These are phyloP conservation scores for Malus domestica DNA, from an alignment of 306 rosid genomes.

Conservation along the genomic window DNA sequence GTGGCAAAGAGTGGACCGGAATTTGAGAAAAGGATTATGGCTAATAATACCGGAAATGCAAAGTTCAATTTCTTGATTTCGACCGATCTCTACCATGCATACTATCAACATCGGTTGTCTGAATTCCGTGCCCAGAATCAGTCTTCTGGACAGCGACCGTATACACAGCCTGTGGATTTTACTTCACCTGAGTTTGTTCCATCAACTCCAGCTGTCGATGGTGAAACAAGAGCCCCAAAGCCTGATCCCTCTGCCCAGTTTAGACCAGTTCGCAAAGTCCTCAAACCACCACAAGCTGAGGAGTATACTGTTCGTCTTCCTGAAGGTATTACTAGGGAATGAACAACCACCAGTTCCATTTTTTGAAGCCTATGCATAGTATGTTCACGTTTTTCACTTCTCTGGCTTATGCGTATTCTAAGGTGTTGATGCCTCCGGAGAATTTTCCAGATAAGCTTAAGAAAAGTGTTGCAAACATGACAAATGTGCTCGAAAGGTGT, in stretches of 20 bases:
- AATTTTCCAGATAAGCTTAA: conserved; percentile 73
- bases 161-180: conserved; percentile 37
- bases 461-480: conserved; percentile 76
- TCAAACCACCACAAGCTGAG: conserved; percentile 92
- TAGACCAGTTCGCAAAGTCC: conserved; percentile 56
- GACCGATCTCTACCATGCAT: conserved; percentile 80
- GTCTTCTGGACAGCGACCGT: conserved; percentile 41
- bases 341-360: conserved; percentile 86
- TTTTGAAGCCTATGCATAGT: conserved; percentile 90
- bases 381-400: conserved; percentile 94
- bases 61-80: conserved; percentile 72
- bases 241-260: conserved; percentile 63
- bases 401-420: conserved; percentile 87
- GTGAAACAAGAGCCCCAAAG: conserved; percentile 39
- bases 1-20: conserved; percentile 90
- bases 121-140: conserved; percentile 78
- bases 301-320: conserved; percentile 91
- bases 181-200: conserved; percentile 27
- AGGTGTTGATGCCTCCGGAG: conserved; percentile 89
- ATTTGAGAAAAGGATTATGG: conserved; percentile 84
- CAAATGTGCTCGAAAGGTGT: conserved; percentile 83
- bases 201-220: conserved; percentile 35
- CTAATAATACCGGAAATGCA: conserved; percentile 64
- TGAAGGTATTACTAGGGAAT: conserved; percentile 93
- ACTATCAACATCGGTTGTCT: conserved; percentile 79